Percentiles rank a stretch among this genome's conserved stretches.
These are phyloP conservation scores for Ampelomyces quisqualis DNA, from an alignment of 2,329 filamentous ascomycete genomes.

Conservation along the genomic window DNA sequence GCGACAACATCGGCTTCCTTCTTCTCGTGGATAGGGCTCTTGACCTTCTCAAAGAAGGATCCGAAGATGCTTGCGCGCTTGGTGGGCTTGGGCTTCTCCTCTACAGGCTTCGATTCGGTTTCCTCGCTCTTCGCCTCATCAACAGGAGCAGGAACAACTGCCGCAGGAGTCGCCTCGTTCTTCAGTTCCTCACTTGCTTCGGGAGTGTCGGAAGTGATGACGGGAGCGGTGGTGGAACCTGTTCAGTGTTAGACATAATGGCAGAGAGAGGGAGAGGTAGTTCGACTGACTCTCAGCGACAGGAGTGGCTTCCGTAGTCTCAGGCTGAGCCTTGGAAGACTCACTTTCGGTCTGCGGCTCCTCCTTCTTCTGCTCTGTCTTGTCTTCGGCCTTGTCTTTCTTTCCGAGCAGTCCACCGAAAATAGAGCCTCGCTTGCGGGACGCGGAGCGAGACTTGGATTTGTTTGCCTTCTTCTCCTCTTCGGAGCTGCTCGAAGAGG, in stretches of 20 bases:
- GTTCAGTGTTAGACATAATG: slow-evolving; percentile 9
- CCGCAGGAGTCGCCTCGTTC: slow-evolving; percentile 44
- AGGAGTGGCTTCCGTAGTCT: slow-evolving; percentile 28
- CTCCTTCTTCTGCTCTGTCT: slow-evolving; percentile 47
- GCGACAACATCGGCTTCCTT: slow-evolving; percentile 65
- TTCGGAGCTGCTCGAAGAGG: slow-evolving; percentile 46
- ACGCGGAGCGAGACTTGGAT: slow-evolving; percentile 62
- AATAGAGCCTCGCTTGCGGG: slow-evolving; percentile 60
- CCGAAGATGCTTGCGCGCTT: slow-evolving; percentile 88
- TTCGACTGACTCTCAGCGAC: slow-evolving; percentile 37
- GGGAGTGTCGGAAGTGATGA: slow-evolving; percentile 35
- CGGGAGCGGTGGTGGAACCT: slow-evolving; percentile 38
- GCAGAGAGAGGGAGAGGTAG: background rate
- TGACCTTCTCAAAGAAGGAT: slow-evolving; percentile 64
- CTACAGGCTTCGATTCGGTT: slow-evolving; percentile 37
- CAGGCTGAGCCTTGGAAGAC: slow-evolving; percentile 37
- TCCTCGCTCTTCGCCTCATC: slow-evolving; percentile 51
- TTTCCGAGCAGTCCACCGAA: slow-evolving; percentile 61
- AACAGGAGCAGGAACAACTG: slow-evolving; percentile 13
- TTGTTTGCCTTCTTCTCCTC: slow-evolving; percentile 51
- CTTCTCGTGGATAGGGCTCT: slow-evolving; percentile 60
- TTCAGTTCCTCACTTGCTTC: slow-evolving; percentile 45
- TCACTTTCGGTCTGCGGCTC: slow-evolving; percentile 37
- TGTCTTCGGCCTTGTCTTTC: slow-evolving; percentile 56
- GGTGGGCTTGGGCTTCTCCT: slow-evolving; percentile 59